Evolutionary conservation across 164 flowering plant species (phyloP), one percentile per base, ranked within the genome.

Genomic region (Vitis cinerea): DNA sequence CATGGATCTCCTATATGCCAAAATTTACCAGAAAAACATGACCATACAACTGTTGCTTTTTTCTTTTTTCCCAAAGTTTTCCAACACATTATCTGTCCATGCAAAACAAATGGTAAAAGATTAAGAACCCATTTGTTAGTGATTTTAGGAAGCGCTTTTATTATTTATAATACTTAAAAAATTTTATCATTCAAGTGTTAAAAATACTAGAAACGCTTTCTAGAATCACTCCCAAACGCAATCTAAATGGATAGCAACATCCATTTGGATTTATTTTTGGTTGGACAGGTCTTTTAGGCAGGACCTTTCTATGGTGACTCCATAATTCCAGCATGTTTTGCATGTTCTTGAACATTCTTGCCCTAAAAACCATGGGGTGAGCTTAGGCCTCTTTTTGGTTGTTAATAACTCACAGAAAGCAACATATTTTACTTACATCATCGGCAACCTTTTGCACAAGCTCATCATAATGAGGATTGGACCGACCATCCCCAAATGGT

Each of bases 401-500:
- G 44, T 37, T 37, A 37, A 0, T 37, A 37, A 37, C 44, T 37
- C 44, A 37, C 44, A 37, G 44, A 37, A 37, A 37, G 44, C 44
- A 37, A 37, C 8, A 52, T 8, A 29, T 2, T 54, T 50, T 59
- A 89, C 93, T 85, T 77, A 92, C 97, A 67, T 79, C 70, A 37
- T 76, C 66, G 56, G 86, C 74, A 68, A 92, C 89, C 79, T 62
- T 70, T 58, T 76, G 69, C 67, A 86, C 87, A 70, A 92, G 83
- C 61, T 80, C 81, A 37, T 75, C 69, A 23, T 87, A 90, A 65
- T 63, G 80, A 48, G 97, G 97, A 81, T 92, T 89, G 31, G 68
- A 61, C 9, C 17, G 59, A 44, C 96, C 94, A 84, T 90, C 79
- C 49, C 97, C 97, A 77, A 83, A 85, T 54, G 76, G 70, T 65